These are phyloP conservation scores for Adansonia digitata DNA, from an alignment of 345 rosid genomes.

Conservation along the genomic window DNA sequence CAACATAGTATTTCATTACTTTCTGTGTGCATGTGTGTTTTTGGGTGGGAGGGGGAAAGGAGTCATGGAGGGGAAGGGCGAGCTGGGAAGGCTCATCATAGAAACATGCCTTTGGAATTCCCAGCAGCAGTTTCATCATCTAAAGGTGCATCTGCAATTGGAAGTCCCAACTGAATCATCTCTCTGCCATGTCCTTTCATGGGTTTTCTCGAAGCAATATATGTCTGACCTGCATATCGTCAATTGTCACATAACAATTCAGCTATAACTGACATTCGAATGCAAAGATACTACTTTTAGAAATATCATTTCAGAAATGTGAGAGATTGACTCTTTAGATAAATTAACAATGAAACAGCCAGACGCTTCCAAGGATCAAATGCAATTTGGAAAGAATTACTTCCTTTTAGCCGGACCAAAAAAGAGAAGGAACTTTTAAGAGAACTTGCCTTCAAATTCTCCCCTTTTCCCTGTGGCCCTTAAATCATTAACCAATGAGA, in stretches of 20 bases:
- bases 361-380: background rate
- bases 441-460: constrained; percentile 69
- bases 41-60: background rate
- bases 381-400: background rate
- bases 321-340: background rate
- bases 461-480: constrained; percentile 68
- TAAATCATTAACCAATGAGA: constrained; percentile 64
- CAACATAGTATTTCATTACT: background rate
- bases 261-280: background rate
- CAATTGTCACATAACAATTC: background rate
- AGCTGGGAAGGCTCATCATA: too few relatives aligned
- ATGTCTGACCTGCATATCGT: constrained; percentile 65
- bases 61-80: background rate
- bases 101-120: constrained; percentile 52
- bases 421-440: background rate
- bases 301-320: background rate
- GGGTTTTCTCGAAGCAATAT: constrained; percentile 51
- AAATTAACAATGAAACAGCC: background rate
- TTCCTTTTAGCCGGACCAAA: background rate
- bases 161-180: constrained; percentile 84
- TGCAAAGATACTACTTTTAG: background rate
- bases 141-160: constrained; percentile 62
- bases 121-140: constrained; percentile 54
- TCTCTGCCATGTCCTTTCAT: constrained; percentile 93
- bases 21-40: background rate